Evolutionary conservation across 2,329 filamentous ascomycete genomes (phyloP).

Genomic region (Tolypocladium paradoxum): DNA sequence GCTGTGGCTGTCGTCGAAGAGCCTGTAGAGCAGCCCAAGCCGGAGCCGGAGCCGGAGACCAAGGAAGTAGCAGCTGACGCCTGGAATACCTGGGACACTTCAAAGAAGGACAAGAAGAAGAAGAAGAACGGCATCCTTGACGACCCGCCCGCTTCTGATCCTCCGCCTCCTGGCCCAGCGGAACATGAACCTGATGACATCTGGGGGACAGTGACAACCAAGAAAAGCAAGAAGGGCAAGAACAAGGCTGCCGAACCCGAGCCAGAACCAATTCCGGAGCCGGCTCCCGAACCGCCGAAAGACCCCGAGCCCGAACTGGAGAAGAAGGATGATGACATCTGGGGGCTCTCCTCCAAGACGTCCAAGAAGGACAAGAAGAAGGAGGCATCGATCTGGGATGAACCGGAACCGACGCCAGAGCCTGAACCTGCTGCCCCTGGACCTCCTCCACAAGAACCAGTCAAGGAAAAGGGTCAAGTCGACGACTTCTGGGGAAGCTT

Average conservation of each 20-base stretch:
- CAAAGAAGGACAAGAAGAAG: constrained; percentile 24
- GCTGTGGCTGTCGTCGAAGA: constrained; percentile 11
- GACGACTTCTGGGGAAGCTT: constrained; percentile 17
- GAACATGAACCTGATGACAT: not conserved
- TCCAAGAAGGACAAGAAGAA: constrained; percentile 20
- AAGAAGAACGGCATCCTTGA: constrained; percentile 6
- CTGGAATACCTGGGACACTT: constrained; percentile 19
- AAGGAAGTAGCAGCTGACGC: constrained; percentile 16
- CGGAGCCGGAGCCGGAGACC: constrained; percentile 15
- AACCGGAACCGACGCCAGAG: constrained; percentile 9
- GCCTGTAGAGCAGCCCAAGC: constrained; percentile 9
- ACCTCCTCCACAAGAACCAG: not conserved
- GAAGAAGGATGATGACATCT: constrained; percentile 21
- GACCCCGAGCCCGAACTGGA: constrained; percentile 12
- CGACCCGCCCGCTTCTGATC: constrained; percentile 1
- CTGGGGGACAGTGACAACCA: constrained; percentile 5
- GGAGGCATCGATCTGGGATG: constrained; percentile 13
- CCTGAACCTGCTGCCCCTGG: constrained; percentile 11
- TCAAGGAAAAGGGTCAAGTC: constrained; percentile 8
- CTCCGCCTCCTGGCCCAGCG: not conserved
- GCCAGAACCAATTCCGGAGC: constrained; percentile 15
- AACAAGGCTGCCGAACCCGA: constrained; percentile 8
- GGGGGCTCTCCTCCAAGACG: constrained; percentile 15
- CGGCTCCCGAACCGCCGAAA: constrained; percentile 9
- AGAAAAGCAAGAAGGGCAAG: constrained; percentile 26